Evolutionary conservation across 305 asterid species (phyloP), one percentile per base, ranked within the genome.

Genomic region (Ajuga reptans): DNA sequence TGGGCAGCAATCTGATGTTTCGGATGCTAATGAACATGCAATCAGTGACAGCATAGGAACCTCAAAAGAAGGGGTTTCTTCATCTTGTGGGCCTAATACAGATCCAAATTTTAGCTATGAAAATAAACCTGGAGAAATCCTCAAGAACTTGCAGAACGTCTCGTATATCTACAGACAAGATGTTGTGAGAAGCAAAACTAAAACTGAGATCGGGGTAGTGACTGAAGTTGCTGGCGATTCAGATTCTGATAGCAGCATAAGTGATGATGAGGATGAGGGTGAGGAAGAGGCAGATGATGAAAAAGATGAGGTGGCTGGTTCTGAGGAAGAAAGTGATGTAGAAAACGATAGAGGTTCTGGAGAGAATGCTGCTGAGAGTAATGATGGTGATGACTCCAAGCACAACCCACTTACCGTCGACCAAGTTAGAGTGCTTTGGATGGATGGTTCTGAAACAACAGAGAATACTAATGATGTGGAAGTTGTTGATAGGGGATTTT

Each of bases 191-290:
- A 75, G 78, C 82, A 85, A 81, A 77, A 71, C 68, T 34, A 76
- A 65, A 72, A 59, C 78, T 69, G 83, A 84, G 78, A 83, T 83
- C 68, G 99, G 98, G 59, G 59, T 88, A 50, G 97, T 94, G 73
- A 79, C 94, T 45, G 94, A 91, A 86, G 97, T 89, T 79, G 88
- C 95, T 43, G 99, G 99, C 61, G 95, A 94, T 77, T 84, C 97
- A 43, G 97, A 89, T 75, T 85, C 98, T 5, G 96, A 91, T 75
- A 83, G 93, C 79, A 85, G 91, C 84, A 52, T 71, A 57, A 81
- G 81, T 43, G 94, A 87, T 49, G 91, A 85, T 68, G 97, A 84
- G 31, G 91, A 85, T n/a, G 93, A 81, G 3, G 89, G 78, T 0
- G 84, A 77, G 3, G 87, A 77, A 3, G 88, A 82, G 1, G 84